These are phyloP conservation scores for Arachnomyces sp. DNA, from an alignment of 2,329 filamentous ascomycete genomes.

Conservation along the genomic window DNA sequence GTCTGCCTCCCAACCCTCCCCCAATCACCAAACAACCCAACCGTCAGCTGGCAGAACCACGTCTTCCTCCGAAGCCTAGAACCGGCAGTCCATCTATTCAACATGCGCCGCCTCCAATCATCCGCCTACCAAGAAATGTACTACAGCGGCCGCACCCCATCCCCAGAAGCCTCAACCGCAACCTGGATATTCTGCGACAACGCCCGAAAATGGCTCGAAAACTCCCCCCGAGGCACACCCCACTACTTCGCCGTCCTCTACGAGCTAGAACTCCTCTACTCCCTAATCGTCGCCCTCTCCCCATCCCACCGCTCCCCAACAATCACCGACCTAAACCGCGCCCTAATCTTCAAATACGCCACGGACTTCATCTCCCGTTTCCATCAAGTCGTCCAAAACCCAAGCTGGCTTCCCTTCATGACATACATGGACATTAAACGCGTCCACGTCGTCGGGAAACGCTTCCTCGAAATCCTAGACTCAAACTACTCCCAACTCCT, in stretches of 20 bases:
- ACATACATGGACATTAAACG: conserved; percentile 84
- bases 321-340: conserved; percentile 67
- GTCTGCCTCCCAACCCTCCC: conserved; percentile 62
- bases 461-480: conserved; percentile 50
- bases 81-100: conserved; percentile 69
- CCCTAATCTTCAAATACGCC: conserved; percentile 78
- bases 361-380: conserved; percentile 74
- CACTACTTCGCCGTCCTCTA: conserved; percentile 66
- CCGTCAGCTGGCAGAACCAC: conserved; percentile 33
- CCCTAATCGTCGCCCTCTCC: conserved; percentile 80
- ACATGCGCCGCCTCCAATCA: conserved; percentile 77
- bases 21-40: conserved; percentile 38
- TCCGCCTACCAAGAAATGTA: conserved; percentile 85
- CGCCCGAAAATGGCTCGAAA: conserved; percentile 70
- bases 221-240: conserved; percentile 60
- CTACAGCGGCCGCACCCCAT: conserved; percentile 63
- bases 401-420: conserved; percentile 59
- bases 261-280: conserved; percentile 82
- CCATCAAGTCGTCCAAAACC: conserved; percentile 56
- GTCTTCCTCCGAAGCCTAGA: conserved; percentile 54
- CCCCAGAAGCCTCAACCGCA: conserved; percentile 54
- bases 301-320: conserved; percentile 64
- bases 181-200: conserved; percentile 41
- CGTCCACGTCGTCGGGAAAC: conserved; percentile 61
- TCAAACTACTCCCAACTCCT: conserved; percentile 44